phyloP scores from a whole-genome alignment of 1,284 basidiomycete genomes.

The Agroathelia rolfsii region DNA sequence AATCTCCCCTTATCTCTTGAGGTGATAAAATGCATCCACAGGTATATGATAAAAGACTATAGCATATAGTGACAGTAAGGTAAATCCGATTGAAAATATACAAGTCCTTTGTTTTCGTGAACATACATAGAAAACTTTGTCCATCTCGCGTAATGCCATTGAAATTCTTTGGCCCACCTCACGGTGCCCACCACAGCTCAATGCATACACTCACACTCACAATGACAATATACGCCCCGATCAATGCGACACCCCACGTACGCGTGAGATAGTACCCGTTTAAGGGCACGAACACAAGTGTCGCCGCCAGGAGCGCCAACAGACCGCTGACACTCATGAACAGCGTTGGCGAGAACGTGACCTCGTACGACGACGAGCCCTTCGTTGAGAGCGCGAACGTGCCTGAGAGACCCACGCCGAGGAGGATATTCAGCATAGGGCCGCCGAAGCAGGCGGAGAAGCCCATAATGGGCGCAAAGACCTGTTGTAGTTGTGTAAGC shows the following conservation, averaged over 20 bases:
- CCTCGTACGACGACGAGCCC: conserved; percentile 48
- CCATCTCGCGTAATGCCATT: background rate
- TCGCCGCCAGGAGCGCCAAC: conserved; percentile 62
- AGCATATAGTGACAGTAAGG: too few species aligned
- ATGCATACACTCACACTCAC: conserved; percentile 71
- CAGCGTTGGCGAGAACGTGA: conserved; percentile 78
- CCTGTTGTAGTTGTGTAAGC: conserved; percentile 26
- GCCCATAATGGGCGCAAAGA: conserved; percentile 81
- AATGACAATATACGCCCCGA: conserved; percentile 61
- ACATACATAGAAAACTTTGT: background rate
- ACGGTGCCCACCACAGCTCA: conserved; percentile 33
- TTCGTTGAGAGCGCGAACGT: conserved; percentile 62
- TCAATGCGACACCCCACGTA: conserved; percentile 73
- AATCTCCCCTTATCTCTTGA: too few species aligned
- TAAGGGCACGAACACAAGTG: conserved; percentile 77
- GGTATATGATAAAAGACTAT: too few species aligned
- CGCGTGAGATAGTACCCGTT: conserved; percentile 77
- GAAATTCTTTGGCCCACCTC: conserved; percentile 1
- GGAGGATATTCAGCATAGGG: conserved; percentile 94
- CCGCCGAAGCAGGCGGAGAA: conserved; percentile 92
- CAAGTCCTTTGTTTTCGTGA: background rate
- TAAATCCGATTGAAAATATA: too few species aligned
- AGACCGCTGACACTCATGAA: conserved; percentile 78
- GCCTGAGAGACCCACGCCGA: conserved; percentile 79
- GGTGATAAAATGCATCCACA: too few species aligned